These are phyloP conservation scores for Yamadazyma diddensiae DNA, from an alignment of 1,139 yeast species.

Conservation along the genomic window DNA sequence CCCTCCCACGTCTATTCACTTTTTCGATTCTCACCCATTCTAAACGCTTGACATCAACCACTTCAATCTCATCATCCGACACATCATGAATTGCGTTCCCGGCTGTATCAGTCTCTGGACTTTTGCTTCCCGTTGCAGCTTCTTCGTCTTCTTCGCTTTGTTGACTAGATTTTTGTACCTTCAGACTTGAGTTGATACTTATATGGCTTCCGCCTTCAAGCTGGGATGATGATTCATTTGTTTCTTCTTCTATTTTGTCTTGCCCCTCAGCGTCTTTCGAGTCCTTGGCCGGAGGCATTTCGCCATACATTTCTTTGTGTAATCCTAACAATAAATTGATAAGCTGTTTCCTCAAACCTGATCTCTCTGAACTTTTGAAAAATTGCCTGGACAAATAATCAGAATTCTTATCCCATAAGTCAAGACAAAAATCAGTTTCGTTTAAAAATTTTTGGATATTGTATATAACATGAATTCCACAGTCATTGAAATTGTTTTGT, in stretches of 20 bases:
- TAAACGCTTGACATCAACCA: slow-evolving; percentile 3
- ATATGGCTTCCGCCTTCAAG: too few relatives aligned
- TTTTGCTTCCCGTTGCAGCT: too few relatives aligned
- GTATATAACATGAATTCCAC: slow-evolving; percentile 90
- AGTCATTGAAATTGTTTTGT: slow-evolving; percentile 88
- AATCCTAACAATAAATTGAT: slow-evolving; percentile 25
- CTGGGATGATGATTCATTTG: too few relatives aligned
- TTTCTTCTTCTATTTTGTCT: too few relatives aligned
- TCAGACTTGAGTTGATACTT: too few relatives aligned
- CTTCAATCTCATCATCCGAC: slow-evolving; percentile 7
- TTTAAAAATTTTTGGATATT: slow-evolving; percentile 67
- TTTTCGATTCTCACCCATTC: slow-evolving; percentile 2
- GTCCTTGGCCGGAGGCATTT: too few relatives aligned
- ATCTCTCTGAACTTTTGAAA: slow-evolving; percentile 33
- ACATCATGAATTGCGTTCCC: not conserved
- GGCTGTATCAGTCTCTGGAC: slow-evolving; percentile 14
- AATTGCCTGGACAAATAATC: slow-evolving; percentile 15
- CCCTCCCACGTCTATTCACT: not conserved
- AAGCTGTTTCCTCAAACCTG: slow-evolving; percentile 28
- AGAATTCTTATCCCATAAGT: slow-evolving; percentile 39
- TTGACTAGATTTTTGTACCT: too few relatives aligned
- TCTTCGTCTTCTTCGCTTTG: too few relatives aligned
- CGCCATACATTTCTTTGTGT: slow-evolving; percentile 15
- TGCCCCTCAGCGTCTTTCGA: too few relatives aligned
- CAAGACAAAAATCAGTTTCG: slow-evolving; percentile 47